Conservation (phyloP, 306 rosid species). For the Echinosophora koreensis region DNA sequence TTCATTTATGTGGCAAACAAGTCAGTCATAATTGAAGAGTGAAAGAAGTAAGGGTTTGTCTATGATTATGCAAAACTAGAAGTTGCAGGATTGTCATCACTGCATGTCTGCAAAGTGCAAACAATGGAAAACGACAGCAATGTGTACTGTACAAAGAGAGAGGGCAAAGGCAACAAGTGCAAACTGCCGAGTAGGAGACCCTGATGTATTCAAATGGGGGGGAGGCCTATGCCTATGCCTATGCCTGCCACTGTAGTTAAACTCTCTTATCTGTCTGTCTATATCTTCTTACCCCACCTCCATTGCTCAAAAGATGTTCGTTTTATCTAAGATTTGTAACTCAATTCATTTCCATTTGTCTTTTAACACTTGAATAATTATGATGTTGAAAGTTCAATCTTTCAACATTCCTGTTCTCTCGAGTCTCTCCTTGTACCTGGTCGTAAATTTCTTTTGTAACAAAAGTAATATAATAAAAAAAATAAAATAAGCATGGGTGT, state of each 20-base stretch:
- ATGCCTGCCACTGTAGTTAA: conserved; percentile 32
- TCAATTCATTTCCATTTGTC: conserved; percentile 14
- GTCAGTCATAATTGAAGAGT: conserved; percentile 58
- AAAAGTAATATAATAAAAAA: not conserved
- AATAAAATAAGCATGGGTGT: not conserved
- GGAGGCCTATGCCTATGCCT: not conserved
- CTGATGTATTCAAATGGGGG: not conserved
- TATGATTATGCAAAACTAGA: conserved; percentile 56
- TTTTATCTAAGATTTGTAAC: conserved; percentile 14
- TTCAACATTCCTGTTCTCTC: conserved; percentile 17
- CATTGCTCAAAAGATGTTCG: conserved; percentile 23
- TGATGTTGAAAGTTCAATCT: conserved; percentile 42
- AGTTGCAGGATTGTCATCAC: conserved; percentile 60
- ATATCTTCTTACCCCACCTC: conserved; percentile 25
- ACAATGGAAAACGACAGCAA: conserved; percentile 34
- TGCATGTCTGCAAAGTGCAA: conserved; percentile 49
- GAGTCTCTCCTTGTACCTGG: too few relatives aligned
- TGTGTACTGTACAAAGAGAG: conserved; percentile 7
- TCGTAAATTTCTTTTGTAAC: conserved; percentile 23
- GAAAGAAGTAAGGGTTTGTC: conserved; percentile 58
- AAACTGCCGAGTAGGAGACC: not conserved
- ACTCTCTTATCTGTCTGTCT: conserved; percentile 41
- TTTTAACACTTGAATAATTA: conserved; percentile 39
- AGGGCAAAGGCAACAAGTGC: not conserved
- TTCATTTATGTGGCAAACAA: conserved; percentile 48